Evolutionary conservation across 345 rosid species (phyloP), one percentile per base, ranked within the genome.

Genomic region (Salix exigua): DNA sequence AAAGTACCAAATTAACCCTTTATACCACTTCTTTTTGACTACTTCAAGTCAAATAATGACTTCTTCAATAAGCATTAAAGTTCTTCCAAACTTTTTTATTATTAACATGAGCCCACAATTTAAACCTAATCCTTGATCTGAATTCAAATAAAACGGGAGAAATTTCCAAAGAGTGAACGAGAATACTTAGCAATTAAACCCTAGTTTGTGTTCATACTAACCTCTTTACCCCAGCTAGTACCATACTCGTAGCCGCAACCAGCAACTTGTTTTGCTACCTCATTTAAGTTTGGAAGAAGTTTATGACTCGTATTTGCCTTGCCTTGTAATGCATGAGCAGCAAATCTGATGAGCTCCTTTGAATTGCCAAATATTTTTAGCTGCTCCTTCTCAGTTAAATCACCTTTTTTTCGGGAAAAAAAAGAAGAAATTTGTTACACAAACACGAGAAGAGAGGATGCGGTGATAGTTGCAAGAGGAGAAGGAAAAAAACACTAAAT

Each of bases 171-270:
- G 55, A 50, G 19, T 48, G 2, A 50, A 50, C 18, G n/a, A 6
- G 7, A 18, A 1, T 18, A 5, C 18, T 51, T 51, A 23, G 25
- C 25, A 33, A 66, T 66, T 1, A 13, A 64, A 30, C 21, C 33
- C 68, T 35, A 31, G 31, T 13, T 28, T 6, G 23, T 2, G 48
- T n/a, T 40, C 6, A 14, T 5, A 69, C 70, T 82, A 40, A 91
- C 94, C 73, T 86, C 80, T 70, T 78, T 75, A 30, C 97, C 96
- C 96, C 88, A 94, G 40, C 74, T 17, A 0, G 89, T 87, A 42
- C 81, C 81, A 72, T 70, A 11, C 46, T 91, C 98, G 2, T 90
- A 91, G 13, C 53, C 35, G 70, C 86, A 88, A 18, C 75, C 26
- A 2, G 89, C 89, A 7, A 94, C 88, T 51, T 83, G 67, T 30